Evolutionary conservation across 768 basidiomycete genomes (phyloP), one percentile per base, ranked within the genome.

Genomic region (Tulasnella sp.): DNA sequence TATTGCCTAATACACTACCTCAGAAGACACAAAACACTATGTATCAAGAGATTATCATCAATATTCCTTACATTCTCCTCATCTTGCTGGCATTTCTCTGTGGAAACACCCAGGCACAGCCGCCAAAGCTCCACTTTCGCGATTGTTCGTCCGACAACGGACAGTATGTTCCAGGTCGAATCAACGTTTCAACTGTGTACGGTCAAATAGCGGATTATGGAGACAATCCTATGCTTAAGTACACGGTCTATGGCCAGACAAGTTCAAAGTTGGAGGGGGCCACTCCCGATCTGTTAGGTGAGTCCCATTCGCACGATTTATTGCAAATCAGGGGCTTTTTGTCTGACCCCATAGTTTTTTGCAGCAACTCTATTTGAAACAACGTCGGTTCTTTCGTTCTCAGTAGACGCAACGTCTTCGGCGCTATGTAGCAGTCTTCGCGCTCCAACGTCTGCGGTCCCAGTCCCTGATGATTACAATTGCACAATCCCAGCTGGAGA

Each of bases 311-410:
- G 77, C 86, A 84, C 61, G 61, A 77, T 72, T 32, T 37, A 12
- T 57, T 47, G 28, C 16, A 32, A 42, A 53, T 20, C 41, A 13
- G 27, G 34, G 50, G 49, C 19, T 45, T 42, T 33, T 54, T 13
- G 46, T 32, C 13, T 12, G 16, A 20, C 39, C 58, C 16, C 24
- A 9, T 45, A 25, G 45, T 44, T 19, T n/a, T 28, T 15, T 45
- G 7, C 45, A 82, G 88, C 90, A 15, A 95, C 90, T 6, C 73
- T 95, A 35, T 92, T 93, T 68, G 83, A 81, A 37, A 78, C 84
- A 8, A 81, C 86, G 1, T 73, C 77, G 48, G 75, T 90, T 19
- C 75, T 92, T 44, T 89, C 90, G 2, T 76, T 92, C 58, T 73
- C 72, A 55, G 75, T 82, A 55, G 83, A 74, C 65, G 72, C 71